Evolutionary conservation across 2,329 filamentous ascomycete species (phyloP), one percentile per base, ranked within the genome.

Genomic region (Metarhizium humberi): DNA sequence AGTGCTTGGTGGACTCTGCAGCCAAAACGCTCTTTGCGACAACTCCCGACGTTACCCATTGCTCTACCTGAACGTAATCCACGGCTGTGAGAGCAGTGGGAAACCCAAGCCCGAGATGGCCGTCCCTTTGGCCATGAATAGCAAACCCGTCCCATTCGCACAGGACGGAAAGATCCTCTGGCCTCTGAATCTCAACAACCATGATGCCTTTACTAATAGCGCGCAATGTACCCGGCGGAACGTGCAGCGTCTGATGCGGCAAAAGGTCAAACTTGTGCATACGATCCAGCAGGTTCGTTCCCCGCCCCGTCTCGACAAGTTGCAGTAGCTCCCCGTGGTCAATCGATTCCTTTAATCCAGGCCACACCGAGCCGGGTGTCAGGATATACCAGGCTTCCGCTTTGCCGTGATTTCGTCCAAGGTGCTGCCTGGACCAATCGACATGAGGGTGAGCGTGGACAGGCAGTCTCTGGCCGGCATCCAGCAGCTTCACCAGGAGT

Each of bases 171-270:
- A 61, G 13, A 40, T 61, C 59, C 16, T 57, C 56, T 7, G 62
- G 59, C 32, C 62, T 58, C 36, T 63, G 56, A 0, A 60, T 25
- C 46, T 64, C 59, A 13, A 63, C 55, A 3, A 61, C 45, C 18
- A 64, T 45, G 34, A 57, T 38, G n/a, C 58, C 58, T 20, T 62
- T 52, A 11, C 61, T 59, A 8, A 65, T 63, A 38, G 61, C 53
- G 49, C 63, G 62, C 42, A 65, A 55, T 6, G 55, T 58, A 2
- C 61, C 58, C 1, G 58, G 56, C 7, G 58, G 57, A 2, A 62
- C 59, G 49, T 61, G 60, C n/a, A 62, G 52, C 2, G 57, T 61
- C 51, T 61, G 60, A 16, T 58, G 56, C 8, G 58, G 58, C 42
- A 53, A 29, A 1, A 62, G 57, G 13, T 55, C 51, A 25, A 63